Evolutionary conservation across 495 filamentous ascomycete species (phyloP), one percentile per base, ranked within the genome.

Genomic region (Rostrohypoxylon terebratum): DNA sequence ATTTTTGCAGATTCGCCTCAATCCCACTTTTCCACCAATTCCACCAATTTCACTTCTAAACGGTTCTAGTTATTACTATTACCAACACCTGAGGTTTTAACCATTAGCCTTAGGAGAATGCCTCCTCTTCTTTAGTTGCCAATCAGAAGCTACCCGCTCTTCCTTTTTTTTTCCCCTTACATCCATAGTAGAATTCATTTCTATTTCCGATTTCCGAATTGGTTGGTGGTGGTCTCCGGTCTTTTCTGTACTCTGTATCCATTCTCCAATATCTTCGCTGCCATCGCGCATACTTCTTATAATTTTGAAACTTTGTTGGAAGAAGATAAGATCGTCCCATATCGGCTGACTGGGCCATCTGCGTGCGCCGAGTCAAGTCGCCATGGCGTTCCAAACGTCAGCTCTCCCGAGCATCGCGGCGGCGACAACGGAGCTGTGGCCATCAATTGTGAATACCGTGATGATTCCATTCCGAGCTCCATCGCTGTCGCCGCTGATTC

Each of bases 381-480:
- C 59, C 38, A 78, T 78, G 76, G 74, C 72, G 69, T 68, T 78
- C n/a, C 74, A 75, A 25, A 73, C 69, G 61, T 72, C 74, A 54
- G 71, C 74, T 64, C 63, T 77, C 14, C 77, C 86, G 83, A 81
- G 77, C 58, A 79, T 88, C 59, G 83, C 82, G 55, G 82, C 84
- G 42, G 82, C 83, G 64, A 83, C 85, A 1, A 78, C 83, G 54
- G 85, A 88, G 45, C 65, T 88, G 66, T 88, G 84, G 85, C 87
- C 88, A 21, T 86, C 86, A 16, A 81, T 89, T 65, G 80, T 83
- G 42, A 83, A 79, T 66, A 78, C 83, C 18, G 73, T 89, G 54
- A 71, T 78, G 16, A 59, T 81, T 16, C 82, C 87, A 21, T 85
- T 81, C 79, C 78, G 78, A 54, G 47, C 71, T n/a, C 38, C 68